Percentiles rank a stretch among this genome's conserved stretches.
phyloP scores from a whole-genome alignment of 169 alveolate genomes.

The Cryptosporidium meleagridis region DNA sequence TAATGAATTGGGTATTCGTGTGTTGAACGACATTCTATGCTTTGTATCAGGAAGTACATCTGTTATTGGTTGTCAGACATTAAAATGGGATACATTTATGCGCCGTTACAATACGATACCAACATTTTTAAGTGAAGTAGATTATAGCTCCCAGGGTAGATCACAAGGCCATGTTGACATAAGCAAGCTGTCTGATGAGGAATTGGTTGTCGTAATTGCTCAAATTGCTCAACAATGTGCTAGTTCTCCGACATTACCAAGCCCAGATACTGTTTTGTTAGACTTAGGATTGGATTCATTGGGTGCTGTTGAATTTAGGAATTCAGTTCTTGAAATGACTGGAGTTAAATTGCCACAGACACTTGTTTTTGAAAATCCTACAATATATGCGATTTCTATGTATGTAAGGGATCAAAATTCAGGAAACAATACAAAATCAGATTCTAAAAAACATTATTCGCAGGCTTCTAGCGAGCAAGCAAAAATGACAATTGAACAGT shows the following conservation, averaged over 20 bases:
- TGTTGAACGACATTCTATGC: slow-evolving; percentile 67
- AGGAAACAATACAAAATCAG: neutral
- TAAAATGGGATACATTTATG: slow-evolving; percentile 79
- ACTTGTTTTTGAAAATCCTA: slow-evolving; percentile 76
- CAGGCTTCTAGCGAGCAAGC: neutral
- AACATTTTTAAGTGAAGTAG: slow-evolving; percentile 36
- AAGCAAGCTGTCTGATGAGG: slow-evolving; percentile 41
- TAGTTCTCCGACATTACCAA: slow-evolving; percentile 44
- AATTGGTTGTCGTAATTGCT: slow-evolving; percentile 44
- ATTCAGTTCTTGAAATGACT: slow-evolving; percentile 58
- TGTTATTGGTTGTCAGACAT: slow-evolving; percentile 79
- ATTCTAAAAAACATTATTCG: neutral
- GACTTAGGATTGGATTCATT: slow-evolving; percentile 76
- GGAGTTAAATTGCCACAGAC: slow-evolving; percentile 77
- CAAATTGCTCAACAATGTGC: slow-evolving; percentile 70
- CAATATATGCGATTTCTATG: slow-evolving; percentile 76
- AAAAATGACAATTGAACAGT: slow-evolving; percentile 77
- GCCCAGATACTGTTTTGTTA: slow-evolving; percentile 76
- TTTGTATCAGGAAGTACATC: neutral
- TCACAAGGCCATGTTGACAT: slow-evolving; percentile 30
- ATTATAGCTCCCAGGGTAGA: slow-evolving; percentile 30
- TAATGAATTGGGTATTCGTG: slow-evolving; percentile 81
- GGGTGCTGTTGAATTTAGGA: slow-evolving; percentile 79
- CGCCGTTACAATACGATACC: slow-evolving; percentile 42
- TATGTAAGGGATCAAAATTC: slow-evolving; percentile 67